Conservation (phyloP, 1,284 basidiomycete species). For the Tilletia indica region DNA sequence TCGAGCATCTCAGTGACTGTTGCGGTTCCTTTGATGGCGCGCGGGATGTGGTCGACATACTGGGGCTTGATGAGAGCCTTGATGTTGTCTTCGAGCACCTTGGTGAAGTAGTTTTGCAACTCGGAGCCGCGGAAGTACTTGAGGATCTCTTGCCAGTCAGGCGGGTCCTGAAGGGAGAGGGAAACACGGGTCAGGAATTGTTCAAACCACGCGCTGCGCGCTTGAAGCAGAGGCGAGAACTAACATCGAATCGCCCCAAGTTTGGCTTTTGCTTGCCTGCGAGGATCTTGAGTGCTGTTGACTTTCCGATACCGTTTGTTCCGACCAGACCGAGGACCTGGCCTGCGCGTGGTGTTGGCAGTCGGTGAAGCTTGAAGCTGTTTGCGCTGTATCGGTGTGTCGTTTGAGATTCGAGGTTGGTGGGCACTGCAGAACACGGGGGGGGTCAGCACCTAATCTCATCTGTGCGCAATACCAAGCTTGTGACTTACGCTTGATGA, state of each 20-base stretch:
- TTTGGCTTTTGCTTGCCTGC: slow-evolving; percentile 56
- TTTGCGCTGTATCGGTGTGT: slow-evolving; percentile 56
- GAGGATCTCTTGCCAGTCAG: slow-evolving; percentile 56
- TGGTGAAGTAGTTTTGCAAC: slow-evolving; percentile 56
- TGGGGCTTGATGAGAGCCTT: slow-evolving; percentile 56
- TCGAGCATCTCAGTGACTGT: slow-evolving; percentile 51
- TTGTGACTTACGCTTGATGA: slow-evolving; percentile 45
- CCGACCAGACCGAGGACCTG: slow-evolving; percentile 55
- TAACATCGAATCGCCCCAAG: slow-evolving; percentile 51
- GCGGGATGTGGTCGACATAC: slow-evolving; percentile 55
- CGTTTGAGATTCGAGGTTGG: slow-evolving; percentile 54
- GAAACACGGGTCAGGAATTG: neutral
- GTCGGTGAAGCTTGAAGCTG: slow-evolving; percentile 55
- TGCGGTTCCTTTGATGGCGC: slow-evolving; percentile 51
- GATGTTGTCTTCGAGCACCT: slow-evolving; percentile 56
- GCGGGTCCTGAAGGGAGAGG: slow-evolving; percentile 36
- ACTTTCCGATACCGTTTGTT: slow-evolving; percentile 56
- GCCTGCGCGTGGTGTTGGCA: slow-evolving; percentile 51
- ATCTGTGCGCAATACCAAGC: neutral
- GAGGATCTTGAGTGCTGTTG: slow-evolving; percentile 54
- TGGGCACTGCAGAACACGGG: slow-evolving; percentile 29
- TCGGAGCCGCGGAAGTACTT: slow-evolving; percentile 56
- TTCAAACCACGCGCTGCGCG: neutral
- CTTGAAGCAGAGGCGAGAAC: slow-evolving; percentile 10
- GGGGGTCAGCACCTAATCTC: neutral